Conservation (phyloP, 163 green algal species). For the Prototheca cutis region DNA sequence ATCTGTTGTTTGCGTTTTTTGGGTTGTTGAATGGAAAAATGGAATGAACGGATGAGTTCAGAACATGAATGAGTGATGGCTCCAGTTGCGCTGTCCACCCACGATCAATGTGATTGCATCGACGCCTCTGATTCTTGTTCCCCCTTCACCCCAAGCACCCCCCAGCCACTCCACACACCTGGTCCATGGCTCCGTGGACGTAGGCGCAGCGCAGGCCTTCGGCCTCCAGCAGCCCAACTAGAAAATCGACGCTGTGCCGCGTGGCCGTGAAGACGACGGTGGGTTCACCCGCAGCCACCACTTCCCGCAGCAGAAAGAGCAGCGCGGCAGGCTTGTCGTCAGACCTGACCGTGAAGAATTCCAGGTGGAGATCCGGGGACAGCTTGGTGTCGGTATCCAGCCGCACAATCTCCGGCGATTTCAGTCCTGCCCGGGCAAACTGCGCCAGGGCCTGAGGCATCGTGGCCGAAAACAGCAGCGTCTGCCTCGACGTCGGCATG, state of each 20-base stretch:
- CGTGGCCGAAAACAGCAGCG: constrained; percentile 91
- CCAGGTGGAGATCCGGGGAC: constrained; percentile 65
- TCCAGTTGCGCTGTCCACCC: too few relatives aligned
- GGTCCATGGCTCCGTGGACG: constrained; percentile 93
- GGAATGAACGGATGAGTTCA: too few relatives aligned
- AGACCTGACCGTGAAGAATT: constrained; percentile 77
- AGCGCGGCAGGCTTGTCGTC: constrained; percentile 85
- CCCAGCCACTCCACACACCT: too few relatives aligned
- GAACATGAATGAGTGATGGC: too few relatives aligned
- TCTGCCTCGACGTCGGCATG: constrained; percentile 68
- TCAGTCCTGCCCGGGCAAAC: constrained; percentile 83
- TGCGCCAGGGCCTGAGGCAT: constrained; percentile 83
- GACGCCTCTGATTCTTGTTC: too few relatives aligned
- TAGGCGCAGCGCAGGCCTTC: constrained; percentile 50
- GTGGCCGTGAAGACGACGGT: constrained; percentile 87
- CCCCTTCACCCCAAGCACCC: too few relatives aligned
- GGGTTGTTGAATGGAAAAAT: too few relatives aligned
- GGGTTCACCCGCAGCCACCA: constrained; percentile 44
- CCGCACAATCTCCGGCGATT: constrained; percentile 76
- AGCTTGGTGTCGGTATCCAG: constrained; percentile 88
- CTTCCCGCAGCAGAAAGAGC: constrained; percentile 68
- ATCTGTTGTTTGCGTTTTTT: too few relatives aligned
- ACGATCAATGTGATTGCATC: too few relatives aligned
- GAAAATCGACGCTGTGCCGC: constrained; percentile 89
- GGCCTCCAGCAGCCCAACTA: constrained; percentile 63